phyloP scores from a whole-genome alignment of 2,329 filamentous ascomycete genomes.

The Mycosphaerelloides madeirae region DNA sequence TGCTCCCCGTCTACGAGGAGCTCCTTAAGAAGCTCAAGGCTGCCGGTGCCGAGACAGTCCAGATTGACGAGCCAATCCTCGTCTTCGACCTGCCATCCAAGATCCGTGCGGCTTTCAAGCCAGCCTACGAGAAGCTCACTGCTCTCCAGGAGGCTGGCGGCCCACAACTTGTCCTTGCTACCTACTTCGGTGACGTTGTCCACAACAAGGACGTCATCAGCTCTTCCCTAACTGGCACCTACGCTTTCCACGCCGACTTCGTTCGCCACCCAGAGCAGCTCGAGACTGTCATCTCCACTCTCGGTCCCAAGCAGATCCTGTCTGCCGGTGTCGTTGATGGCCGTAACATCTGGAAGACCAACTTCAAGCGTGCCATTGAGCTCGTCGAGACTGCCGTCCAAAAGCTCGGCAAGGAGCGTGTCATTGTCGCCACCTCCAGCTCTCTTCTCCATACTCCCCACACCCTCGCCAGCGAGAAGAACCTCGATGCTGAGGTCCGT shows the following conservation, averaged over 20 bases:
- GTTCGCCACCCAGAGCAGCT: slow-evolving; percentile 99
- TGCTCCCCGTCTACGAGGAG: slow-evolving; percentile 90
- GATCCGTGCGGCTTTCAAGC: slow-evolving; percentile 96
- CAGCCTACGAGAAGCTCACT: slow-evolving; percentile 84
- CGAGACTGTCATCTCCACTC: slow-evolving; percentile 71
- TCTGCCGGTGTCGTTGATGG: slow-evolving; percentile 97
- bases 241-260: slow-evolving; percentile 89
- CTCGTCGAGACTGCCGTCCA: slow-evolving; percentile 83
- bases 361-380: slow-evolving; percentile 94
- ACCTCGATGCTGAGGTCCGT: slow-evolving; percentile 84
- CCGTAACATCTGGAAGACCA: slow-evolving; percentile 99
- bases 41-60: slow-evolving; percentile 91
- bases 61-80: slow-evolving; percentile 96
- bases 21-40: slow-evolving; percentile 90
- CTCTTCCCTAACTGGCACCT: slow-evolving; percentile 64
- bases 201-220: slow-evolving; percentile 90
- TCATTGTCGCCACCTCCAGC: slow-evolving; percentile 93
- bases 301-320: slow-evolving; percentile 83
- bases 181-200: slow-evolving; percentile 98
- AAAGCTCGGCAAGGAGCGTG: slow-evolving; percentile 94
- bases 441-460: slow-evolving; percentile 98
- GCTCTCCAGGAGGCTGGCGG: slow-evolving; percentile 67
- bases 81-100: slow-evolving; percentile 89
- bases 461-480: slow-evolving; percentile 98
- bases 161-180: slow-evolving; percentile 84